A percentile compares a stretch with the other conserved stretches of the same genome.
phyloP scores from a whole-genome alignment of 257 asterid species.

The Forsythia suspensa region DNA sequence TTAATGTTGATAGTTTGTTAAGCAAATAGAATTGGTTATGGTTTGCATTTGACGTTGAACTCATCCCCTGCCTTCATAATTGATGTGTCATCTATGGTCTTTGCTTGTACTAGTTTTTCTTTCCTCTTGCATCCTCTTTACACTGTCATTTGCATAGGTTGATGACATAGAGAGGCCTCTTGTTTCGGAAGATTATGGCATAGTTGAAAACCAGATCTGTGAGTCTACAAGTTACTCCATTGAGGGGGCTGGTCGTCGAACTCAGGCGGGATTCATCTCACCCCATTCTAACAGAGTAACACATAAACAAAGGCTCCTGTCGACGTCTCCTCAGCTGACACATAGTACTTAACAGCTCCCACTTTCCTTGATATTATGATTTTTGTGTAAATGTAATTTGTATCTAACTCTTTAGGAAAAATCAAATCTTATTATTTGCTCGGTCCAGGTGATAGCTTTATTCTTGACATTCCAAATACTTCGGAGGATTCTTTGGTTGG shows the following conservation, averaged over 20 bases:
- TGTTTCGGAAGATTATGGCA: conserved; percentile 57
- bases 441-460: conserved; percentile 77
- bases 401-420: conserved; percentile 4
- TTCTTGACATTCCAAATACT: conserved; percentile 77
- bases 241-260: conserved; percentile 45
- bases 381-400: not conserved
- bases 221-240: conserved; percentile 41
- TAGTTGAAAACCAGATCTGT: conserved; percentile 42
- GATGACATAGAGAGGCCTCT: conserved; percentile 93
- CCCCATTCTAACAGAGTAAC: conserved; percentile 43
- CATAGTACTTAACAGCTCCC: conserved; percentile 53
- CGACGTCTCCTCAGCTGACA: conserved; percentile 51
- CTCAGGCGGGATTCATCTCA: conserved; percentile 41
- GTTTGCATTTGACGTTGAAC: not conserved
- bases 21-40: not conserved
- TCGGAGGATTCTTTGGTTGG: conserved; percentile 50
- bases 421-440: conserved; percentile 28
- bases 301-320: conserved; percentile 50
- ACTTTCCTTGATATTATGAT: conserved; percentile 11
- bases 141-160: conserved; percentile 41
- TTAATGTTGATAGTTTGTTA: not conserved
- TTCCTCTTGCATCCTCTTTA: conserved; percentile 17
- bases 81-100: not conserved
- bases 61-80: not conserved
- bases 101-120: not conserved